Evolutionary conservation across 2,329 filamentous ascomycete species (phyloP).

Genomic region (Lachnellula cervina): DNA sequence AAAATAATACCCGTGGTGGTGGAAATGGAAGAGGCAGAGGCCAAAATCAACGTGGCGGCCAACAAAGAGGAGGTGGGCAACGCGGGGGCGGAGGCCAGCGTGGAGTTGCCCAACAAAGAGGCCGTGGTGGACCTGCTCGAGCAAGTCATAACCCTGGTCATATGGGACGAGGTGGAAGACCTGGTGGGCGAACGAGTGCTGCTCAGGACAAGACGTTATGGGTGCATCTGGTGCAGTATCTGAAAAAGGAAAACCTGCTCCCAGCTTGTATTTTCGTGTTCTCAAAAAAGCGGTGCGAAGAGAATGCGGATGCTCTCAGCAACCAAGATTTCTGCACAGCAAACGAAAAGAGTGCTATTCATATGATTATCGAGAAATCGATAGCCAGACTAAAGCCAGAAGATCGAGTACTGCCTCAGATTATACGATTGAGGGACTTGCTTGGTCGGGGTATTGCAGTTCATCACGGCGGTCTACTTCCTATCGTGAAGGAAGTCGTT

Average conservation of each 20-base stretch:
- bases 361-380: conserved; percentile 96
- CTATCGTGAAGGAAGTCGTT: conserved; percentile 96
- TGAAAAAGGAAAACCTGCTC: conserved; percentile 80
- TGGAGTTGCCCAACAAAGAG: conserved; percentile 47
- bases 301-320: conserved; percentile 90
- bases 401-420: conserved; percentile 86
- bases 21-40: conserved; percentile 52
- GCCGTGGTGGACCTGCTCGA: conserved; percentile 46
- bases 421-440: conserved; percentile 79
- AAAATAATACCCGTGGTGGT: conserved; percentile 39
- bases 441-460: conserved; percentile 87
- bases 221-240: conserved; percentile 90
- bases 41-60: conserved; percentile 47
- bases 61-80: conserved; percentile 47
- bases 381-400: conserved; percentile 86
- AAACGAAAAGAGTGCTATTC: conserved; percentile 89
- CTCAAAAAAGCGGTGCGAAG: conserved; percentile 95
- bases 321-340: conserved; percentile 95
- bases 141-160: conserved; percentile 63
- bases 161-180: conserved; percentile 81
- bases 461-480: conserved; percentile 88
- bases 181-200: conserved; percentile 79
- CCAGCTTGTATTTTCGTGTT: conserved; percentile 98
- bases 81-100: conserved; percentile 50
- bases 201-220: conserved; percentile 95